phyloP scores from a whole-genome alignment of 2,329 filamentous ascomycete genomes.

The Penicillium brevicompactum region DNA sequence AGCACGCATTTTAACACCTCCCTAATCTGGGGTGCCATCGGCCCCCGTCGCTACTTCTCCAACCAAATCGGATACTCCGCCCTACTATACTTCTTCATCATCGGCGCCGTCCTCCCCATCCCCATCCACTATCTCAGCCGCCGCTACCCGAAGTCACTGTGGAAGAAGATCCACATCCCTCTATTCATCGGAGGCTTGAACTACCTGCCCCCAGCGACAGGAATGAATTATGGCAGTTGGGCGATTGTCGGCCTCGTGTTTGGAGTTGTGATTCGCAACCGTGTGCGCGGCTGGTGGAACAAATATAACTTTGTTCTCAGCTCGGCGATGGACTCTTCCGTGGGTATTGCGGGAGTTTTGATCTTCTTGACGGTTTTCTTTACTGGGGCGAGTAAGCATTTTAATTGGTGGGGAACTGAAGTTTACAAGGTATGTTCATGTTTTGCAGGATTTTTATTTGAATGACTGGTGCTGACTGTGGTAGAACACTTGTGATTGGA shows the following conservation, averaged over 20 bases:
- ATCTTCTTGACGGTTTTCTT: constrained; percentile 33
- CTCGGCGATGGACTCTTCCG: constrained; percentile 60
- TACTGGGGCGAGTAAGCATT: constrained; percentile 22
- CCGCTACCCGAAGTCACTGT: constrained; percentile 60
- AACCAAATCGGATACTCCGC: constrained; percentile 60
- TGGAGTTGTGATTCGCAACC: constrained; percentile 63
- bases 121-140: constrained; percentile 59
- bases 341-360: constrained; percentile 28
- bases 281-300: constrained; percentile 68
- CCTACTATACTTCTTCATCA: constrained; percentile 69
- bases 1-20: constrained; percentile 67
- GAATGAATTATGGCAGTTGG: constrained; percentile 70
- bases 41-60: constrained; percentile 67
- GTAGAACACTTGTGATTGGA: constrained; percentile 29
- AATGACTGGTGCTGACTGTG: background rate
- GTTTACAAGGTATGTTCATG: constrained; percentile 24
- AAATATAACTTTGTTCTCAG: constrained; percentile 74
- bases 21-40: constrained; percentile 71
- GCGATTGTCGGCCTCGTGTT: constrained; percentile 64
- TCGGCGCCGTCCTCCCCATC: constrained; percentile 63
- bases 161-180: constrained; percentile 65
- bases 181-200: constrained; percentile 65
- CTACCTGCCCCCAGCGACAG: constrained; percentile 66
- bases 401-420: constrained; percentile 31
- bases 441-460: background rate